A percentile compares a stretch with the other conserved stretches of the same genome.
Evolutionary conservation across 1,139 yeast genomes (phyloP).

Genomic region (Hemisphaericaspora xylofermentans): DNA sequence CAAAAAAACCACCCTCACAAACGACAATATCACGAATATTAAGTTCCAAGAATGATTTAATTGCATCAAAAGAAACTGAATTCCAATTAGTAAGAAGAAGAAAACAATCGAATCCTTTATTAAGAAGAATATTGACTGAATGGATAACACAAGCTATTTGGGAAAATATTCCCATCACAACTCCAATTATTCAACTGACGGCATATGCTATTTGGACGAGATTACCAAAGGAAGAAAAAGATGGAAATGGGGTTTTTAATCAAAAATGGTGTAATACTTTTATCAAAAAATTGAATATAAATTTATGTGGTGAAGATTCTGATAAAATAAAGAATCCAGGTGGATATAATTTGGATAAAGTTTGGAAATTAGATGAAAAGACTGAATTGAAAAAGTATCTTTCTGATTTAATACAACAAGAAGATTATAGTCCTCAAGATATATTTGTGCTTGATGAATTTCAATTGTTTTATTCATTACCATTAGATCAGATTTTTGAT

Average conservation of each 20-base stretch:
- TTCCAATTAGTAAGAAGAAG: constrained; percentile 54
- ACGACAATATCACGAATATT: constrained; percentile 65
- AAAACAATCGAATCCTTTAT: constrained; percentile 54
- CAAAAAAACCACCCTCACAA: constrained; percentile 59
- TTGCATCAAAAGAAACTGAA: constrained; percentile 60
- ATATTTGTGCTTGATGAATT: constrained; percentile 63
- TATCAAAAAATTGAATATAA: constrained; percentile 52
- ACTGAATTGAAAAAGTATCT: constrained; percentile 39
- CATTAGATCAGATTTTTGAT: constrained; percentile 58
- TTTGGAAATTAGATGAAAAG: constrained; percentile 64
- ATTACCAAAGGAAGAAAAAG: constrained; percentile 52
- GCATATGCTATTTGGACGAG: constrained; percentile 66
- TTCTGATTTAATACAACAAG: constrained; percentile 28
- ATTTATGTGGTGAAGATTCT: constrained; percentile 45
- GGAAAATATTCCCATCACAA: constrained; percentile 65
- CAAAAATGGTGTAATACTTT: constrained; percentile 68
- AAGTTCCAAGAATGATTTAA: constrained; percentile 56
- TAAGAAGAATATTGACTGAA: constrained; percentile 58
- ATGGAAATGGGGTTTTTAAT: constrained; percentile 63
- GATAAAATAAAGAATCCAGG: constrained; percentile 38
- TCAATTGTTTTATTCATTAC: constrained; percentile 58
- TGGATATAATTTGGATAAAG: constrained; percentile 46
- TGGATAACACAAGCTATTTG: constrained; percentile 70
- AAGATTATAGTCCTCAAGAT: constrained; percentile 49
- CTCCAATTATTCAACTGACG: constrained; percentile 63